These are phyloP conservation scores for Pichia cactophila DNA, from an alignment of 1,139 yeast species.

Conservation along the genomic window DNA sequence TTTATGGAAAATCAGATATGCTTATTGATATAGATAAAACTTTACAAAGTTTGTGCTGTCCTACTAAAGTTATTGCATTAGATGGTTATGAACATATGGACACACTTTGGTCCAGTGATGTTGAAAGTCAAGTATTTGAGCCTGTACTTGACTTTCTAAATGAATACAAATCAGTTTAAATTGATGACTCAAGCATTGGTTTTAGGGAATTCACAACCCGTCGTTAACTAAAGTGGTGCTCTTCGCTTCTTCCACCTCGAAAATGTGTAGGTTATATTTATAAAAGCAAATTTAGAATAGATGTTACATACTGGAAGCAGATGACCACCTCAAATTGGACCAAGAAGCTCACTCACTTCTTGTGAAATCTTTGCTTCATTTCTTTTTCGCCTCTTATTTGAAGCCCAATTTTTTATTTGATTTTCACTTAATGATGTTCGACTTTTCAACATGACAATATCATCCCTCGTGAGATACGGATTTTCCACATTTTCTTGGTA, in stretches of 20 bases:
- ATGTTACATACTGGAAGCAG: too few relatives aligned
- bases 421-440: constrained; percentile 15
- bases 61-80: constrained; percentile 35
- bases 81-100: constrained; percentile 76
- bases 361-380: constrained; percentile 11
- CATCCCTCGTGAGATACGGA: constrained; percentile 19
- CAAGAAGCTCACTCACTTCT: constrained; percentile 2
- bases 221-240: too few relatives aligned
- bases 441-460: constrained; percentile 11
- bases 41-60: constrained; percentile 24
- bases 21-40: constrained; percentile 35
- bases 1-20: constrained; percentile 37
- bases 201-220: too few relatives aligned
- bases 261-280: background rate
- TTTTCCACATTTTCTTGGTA: constrained; percentile 18
- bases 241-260: background rate
- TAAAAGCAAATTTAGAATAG: background rate
- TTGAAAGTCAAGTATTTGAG: constrained; percentile 41
- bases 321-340: background rate
- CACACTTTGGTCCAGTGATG: constrained; percentile 83
- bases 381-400: constrained; percentile 20
- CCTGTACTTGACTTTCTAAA: background rate
- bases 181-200: too few relatives aligned
- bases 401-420: constrained; percentile 23
- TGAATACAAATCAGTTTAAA: background rate